Evolutionary conservation across 345 rosid species (phyloP).

Genomic region (Kandelia obovata): DNA sequence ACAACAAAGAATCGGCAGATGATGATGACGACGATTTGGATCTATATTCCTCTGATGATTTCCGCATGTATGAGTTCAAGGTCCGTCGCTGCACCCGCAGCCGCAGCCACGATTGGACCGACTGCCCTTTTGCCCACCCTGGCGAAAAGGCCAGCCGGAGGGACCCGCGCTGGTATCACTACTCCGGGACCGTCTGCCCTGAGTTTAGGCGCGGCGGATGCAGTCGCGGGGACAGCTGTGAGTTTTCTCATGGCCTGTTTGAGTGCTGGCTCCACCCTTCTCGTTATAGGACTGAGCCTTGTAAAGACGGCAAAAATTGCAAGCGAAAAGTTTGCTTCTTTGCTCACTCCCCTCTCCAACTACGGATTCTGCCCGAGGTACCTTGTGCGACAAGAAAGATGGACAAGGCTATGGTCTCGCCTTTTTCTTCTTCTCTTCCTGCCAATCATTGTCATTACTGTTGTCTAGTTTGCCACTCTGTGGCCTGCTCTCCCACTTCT

Average conservation of each 20-base stretch:
- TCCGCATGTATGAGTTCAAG: conserved; percentile 87
- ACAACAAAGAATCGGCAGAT: conserved; percentile 22
- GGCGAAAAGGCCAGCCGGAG: conserved; percentile 82
- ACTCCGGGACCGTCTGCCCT: conserved; percentile 59
- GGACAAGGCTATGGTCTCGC: not conserved
- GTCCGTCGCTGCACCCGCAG: conserved; percentile 67
- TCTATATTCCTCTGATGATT: conserved; percentile 68
- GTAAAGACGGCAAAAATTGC: conserved; percentile 13
- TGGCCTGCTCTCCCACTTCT: conserved; percentile 63
- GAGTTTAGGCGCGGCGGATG: conserved; percentile 44
- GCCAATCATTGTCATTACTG: conserved; percentile 32
- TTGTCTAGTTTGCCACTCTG: conserved; percentile 52
- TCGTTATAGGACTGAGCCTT: conserved; percentile 10
- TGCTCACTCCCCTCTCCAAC: conserved; percentile 8
- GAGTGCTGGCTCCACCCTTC: conserved; percentile 26
- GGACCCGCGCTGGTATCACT: conserved; percentile 53
- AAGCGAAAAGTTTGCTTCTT: conserved; percentile 18
- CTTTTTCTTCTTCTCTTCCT: conserved; percentile 2
- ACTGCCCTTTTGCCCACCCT: conserved; percentile 78
- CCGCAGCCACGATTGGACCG: conserved; percentile 89
- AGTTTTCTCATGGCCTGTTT: conserved; percentile 17
- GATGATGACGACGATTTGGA: conserved; percentile 29
- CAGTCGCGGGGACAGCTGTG: conserved; percentile 8
- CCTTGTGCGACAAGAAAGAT: not conserved
- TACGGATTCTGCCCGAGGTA: conserved; percentile 15